Base-by-base conservation (phyloP, 2,329 filamentous ascomycete genomes). In the Xylariaceae sp. region DNA sequence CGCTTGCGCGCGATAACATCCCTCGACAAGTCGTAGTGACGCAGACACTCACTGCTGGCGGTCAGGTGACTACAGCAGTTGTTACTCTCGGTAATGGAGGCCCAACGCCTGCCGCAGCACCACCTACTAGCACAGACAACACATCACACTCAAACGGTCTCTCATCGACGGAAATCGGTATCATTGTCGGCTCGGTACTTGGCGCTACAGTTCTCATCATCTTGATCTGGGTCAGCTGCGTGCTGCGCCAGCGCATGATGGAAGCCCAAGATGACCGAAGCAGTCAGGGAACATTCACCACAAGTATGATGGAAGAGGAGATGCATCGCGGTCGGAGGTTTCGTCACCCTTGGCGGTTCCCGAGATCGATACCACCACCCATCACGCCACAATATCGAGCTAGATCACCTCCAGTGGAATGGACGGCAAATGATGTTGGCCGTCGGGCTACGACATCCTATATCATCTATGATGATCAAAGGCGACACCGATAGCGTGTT, bases 31-130 rank as follows among this genome's bases (percentile, higher is more conserved):
- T 65, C 41, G 60, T 54, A n/a, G 44, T 67, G 38, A 66, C 65
- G 2, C 66, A 69, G 51, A 65, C 61, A 6, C 59, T 68, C 45
- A 64, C 61, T 5, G 59, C 63, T 42, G 54, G 56, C 28, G 63
- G 61, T 47, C 57, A 57, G 17, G 65, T 60, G 5, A 60, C 54
- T 18, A 68, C 65, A 3, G 60, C 65, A 6, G 17, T 66, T 16
- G 60, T 68, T 13, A 66, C 63, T 4, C 64, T 68, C 9, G 61
- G 62, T 22, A 56, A 57, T 4, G 61, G 61, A 38, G 44, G 47
- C 16, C 57, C 60, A 5, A 47, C 57, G 40, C 59, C 48, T 12
- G 51, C 47, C 16, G 45, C 54, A 5, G 31, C 53, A 6, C 54
- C 57, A 0, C 42, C 44, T 17, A 39, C 10, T 33, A 11, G 49